Conservation (phyloP, 169 alveolate genomes). For the Plasmodium falciparum region DNA sequence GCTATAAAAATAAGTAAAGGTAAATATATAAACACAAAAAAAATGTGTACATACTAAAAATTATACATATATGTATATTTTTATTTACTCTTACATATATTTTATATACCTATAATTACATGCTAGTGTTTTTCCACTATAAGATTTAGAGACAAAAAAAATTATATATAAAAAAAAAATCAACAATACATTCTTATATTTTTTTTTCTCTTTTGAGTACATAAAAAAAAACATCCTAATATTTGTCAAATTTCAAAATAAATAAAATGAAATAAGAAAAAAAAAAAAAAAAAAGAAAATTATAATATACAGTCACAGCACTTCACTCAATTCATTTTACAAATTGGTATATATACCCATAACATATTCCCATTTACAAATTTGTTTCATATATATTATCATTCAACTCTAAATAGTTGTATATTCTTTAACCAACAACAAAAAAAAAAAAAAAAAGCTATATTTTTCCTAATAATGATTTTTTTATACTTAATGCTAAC, state of each 20-base stretch:
- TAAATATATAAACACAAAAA: background rate
- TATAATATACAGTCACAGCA: too few species aligned
- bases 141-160: conserved; percentile 11
- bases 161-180: conserved; percentile 15
- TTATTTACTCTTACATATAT: background rate
- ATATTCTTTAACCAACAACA: too few species aligned
- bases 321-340: background rate
- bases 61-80: background rate
- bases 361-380: background rate
- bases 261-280: background rate
- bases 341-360: background rate
- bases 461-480: too few species aligned
- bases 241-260: conserved; percentile 1
- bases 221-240: conserved; percentile 11
- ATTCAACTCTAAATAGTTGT: too few species aligned
- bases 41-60: background rate
- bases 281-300: too few species aligned
- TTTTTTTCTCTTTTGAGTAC: background rate
- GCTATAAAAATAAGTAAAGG: background rate
- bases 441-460: too few species aligned
- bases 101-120: conserved; percentile 12
- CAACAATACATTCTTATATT: conserved; percentile 11
- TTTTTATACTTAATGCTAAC: too few species aligned
- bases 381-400: too few species aligned
- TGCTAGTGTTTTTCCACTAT: background rate